Percentiles rank a stretch among this genome's conserved stretches.
Evolutionary conservation across 768 basidiomycete genomes (phyloP).

Genomic region (Xanthoconium stramineum): DNA sequence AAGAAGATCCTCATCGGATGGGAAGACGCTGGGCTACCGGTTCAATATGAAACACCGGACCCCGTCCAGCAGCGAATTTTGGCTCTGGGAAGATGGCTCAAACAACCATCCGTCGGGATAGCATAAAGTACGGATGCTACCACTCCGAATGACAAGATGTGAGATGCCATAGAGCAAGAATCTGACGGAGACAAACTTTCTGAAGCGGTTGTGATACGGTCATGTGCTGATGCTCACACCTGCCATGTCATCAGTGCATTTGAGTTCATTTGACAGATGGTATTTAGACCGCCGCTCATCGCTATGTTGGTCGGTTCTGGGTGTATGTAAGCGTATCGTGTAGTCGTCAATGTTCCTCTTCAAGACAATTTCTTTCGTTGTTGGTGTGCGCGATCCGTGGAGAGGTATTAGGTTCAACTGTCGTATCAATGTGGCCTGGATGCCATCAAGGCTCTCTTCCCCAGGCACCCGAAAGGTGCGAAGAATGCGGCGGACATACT

Average conservation of each 20-base stretch:
- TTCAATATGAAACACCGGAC: background rate
- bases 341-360: background rate
- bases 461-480: background rate
- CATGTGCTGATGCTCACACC: background rate
- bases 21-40: conserved; percentile 2
- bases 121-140: background rate
- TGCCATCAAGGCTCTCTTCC: background rate
- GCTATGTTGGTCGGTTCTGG: background rate
- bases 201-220: background rate
- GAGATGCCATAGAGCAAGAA: background rate
- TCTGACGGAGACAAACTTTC: background rate
- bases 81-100: conserved; percentile 5
- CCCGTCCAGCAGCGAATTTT: background rate
- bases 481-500: background rate
- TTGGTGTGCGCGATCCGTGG: background rate
- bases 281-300: conserved; percentile 4
- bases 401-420: background rate
- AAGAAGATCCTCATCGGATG: conserved; percentile 1
- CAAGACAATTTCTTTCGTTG: background rate
- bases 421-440: background rate
- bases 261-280: conserved; percentile 3
- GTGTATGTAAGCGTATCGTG: no score
- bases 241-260: conserved; percentile 8
- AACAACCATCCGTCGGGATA: conserved; percentile 3
- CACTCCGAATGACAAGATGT: background rate